Base-by-base conservation (phyloP, 2,329 filamentous ascomycete genomes). In the Fusarium illudens region DNA sequence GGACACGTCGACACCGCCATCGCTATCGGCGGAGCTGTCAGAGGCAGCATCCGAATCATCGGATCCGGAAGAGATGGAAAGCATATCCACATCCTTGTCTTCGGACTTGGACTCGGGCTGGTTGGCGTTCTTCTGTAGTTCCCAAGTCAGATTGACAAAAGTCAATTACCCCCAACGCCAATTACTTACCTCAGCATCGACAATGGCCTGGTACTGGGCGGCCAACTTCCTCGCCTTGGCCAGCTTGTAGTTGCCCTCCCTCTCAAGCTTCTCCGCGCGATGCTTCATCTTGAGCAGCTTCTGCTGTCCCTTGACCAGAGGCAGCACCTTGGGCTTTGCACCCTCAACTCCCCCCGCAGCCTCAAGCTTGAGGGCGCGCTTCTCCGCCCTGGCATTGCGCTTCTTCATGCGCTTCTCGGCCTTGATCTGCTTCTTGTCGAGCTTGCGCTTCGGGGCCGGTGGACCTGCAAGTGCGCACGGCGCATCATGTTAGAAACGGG, bases 271-370 rank as follows among this genome's bases (percentile, higher is more conserved):
- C 12, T 80, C 76, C 30, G 79, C 79, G 27, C 79, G 79, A n/a
- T 64, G 61, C 22, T 80, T 75, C n/a, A 64, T 63, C 22, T 80
- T 75, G 51, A 83, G 67, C 19, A 78, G 78, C 51, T 75, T 70
- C 36, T 76, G 78, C 49, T 75, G 77, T 75, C 80, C 82, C 64
- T 81, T 79, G 8, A 74, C 65, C 67, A 80, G 80, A 50, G 46
- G 61, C n/a, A 68, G 64, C 56, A 58, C 71, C 58, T 68, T 78
- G 37, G 75, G 68, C 65, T 76, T 79, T 15, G 39, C 37, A 6
- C 76, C 76, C 70, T 83, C 80, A 34, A 67, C 73, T 13, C 68
- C 71, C 37, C 72, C 73, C 60, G 68, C 60, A 32, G 74, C 64
- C 32, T 65, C 62, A n/a, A n/a, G n/a, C 66, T 82, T 81, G 59